A percentile compares a stretch with the other conserved stretches of the same genome.
These are phyloP conservation scores for Cladorrhinum sp. DNA, from an alignment of 2,329 filamentous ascomycete genomes.

Conservation along the genomic window DNA sequence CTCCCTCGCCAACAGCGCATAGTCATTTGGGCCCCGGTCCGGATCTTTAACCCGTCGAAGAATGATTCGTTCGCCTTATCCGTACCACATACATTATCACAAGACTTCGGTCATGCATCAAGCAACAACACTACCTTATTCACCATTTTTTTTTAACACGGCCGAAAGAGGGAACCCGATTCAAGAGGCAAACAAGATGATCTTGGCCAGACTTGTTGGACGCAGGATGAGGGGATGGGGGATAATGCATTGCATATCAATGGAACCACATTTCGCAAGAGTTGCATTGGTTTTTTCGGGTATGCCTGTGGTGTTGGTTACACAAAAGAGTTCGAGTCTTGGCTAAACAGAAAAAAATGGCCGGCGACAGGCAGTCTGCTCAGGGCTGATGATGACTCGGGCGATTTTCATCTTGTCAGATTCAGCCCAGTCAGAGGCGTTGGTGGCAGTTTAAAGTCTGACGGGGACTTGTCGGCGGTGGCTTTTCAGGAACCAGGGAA, in stretches of 20 bases:
- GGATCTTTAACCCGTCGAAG: background rate
- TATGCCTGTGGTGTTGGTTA: background rate
- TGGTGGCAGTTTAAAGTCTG: background rate
- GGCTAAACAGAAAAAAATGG: background rate
- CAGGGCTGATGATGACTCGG: background rate
- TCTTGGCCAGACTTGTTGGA: background rate
- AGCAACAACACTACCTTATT: background rate
- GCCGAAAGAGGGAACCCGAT: background rate
- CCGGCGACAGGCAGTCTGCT: background rate
- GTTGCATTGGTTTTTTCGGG: too few species aligned
- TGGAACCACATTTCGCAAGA: too few species aligned
- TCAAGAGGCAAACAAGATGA: background rate
- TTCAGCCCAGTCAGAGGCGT: background rate
- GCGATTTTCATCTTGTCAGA: background rate
- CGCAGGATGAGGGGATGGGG: background rate
- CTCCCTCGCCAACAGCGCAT: background rate
- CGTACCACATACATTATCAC: background rate
- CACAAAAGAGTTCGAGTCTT: background rate
- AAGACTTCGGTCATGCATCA: background rate
- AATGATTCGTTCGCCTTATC: background rate
- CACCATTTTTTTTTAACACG: background rate
- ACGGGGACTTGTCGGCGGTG: background rate
- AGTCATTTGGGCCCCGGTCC: background rate
- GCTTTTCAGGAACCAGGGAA: background rate
- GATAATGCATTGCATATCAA: background rate